Conservation (phyloP, 2,329 filamentous ascomycete species). For the Rhytidhysteron rufulum region DNA sequence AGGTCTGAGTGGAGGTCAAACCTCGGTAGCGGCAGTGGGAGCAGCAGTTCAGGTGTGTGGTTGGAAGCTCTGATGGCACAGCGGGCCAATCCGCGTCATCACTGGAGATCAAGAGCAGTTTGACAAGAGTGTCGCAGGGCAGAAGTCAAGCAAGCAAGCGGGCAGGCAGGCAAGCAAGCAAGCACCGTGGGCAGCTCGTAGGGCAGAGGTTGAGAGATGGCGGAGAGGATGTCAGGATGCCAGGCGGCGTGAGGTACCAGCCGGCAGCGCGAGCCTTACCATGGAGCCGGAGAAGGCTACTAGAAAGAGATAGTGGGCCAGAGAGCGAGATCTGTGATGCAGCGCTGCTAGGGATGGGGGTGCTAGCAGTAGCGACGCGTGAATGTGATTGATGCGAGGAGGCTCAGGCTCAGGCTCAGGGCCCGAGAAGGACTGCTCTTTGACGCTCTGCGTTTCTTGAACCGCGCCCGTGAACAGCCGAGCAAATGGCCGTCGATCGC, state of each 20-base stretch:
- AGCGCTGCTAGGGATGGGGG: neutral
- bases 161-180: constrained; percentile 1
- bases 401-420: neutral
- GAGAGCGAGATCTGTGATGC: constrained; percentile 5
- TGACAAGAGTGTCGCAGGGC: constrained; percentile 32
- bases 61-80: constrained; percentile 16
- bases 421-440: neutral
- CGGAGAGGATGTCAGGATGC: constrained; percentile 19
- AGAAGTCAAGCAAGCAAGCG: constrained; percentile 7
- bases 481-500: constrained; percentile 4
- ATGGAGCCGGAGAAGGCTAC: constrained; percentile 34
- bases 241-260: constrained; percentile 32
- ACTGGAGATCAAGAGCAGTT: constrained; percentile 26
- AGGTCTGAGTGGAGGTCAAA: constrained; percentile 11
- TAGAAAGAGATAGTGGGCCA: constrained; percentile 27
- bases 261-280: constrained; percentile 29
- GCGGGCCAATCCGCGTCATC: constrained; percentile 33
- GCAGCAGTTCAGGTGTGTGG: constrained; percentile 25
- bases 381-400: neutral
- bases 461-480: neutral
- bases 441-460: neutral
- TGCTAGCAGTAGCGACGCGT: neutral
- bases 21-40: constrained; percentile 22
- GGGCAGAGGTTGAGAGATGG: constrained; percentile 15
- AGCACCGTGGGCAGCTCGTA: constrained; percentile 19